Base-by-base conservation (phyloP, 768 basidiomycete species). In the Leccinum uliginosum region DNA sequence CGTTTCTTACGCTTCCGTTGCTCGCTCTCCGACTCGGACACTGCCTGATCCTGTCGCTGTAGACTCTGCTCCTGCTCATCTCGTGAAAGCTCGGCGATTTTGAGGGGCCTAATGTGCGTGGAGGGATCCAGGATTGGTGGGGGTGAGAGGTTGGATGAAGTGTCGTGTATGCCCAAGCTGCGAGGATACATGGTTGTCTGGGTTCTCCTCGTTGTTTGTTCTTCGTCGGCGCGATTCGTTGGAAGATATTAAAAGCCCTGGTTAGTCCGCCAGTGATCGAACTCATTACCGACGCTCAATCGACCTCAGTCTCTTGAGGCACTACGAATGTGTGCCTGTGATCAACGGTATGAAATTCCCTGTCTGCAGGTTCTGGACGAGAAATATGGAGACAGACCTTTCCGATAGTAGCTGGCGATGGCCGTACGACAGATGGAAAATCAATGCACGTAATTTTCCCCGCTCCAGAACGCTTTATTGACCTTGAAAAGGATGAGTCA, bases 121-220 rank as follows among this genome's bases (percentile, higher is more conserved):
- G 87, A 89, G 1, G 91, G 91, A 65, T 93, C 91, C 2, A 87
- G 77, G 75, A 91, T 82, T n/a, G 82, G 80, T 12, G 81, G 76
- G 6, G 77, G 73, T 6, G 78, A 76, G 23, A 71, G 64, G 11
- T 69, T 51, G 9, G 79, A 76, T 4, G 72, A 72, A n/a, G 26
- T 56, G 34, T 45, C 62, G 56, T 44, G 11, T 27, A 49, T 58
- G 55, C 14, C 47, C 12, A 26, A 47, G 51, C n/a, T 15, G 59
- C 50, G 35, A 29, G 30, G 34, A 29, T 6, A 57, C 34, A 6
- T n/a, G 26, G 30, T 61, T 49, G 49, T 53, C 59, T 35, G 35
- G 50, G 26, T 50, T 50, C 38, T 56, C 59, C 51, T 8, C 58
- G 30, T n/a, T n/a, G n/a, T n/a, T 49, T 27, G 57, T 24, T 45